Evolutionary conservation across 208 protist species (phyloP).

Genomic region (Trypanosoma conorhini): DNA sequence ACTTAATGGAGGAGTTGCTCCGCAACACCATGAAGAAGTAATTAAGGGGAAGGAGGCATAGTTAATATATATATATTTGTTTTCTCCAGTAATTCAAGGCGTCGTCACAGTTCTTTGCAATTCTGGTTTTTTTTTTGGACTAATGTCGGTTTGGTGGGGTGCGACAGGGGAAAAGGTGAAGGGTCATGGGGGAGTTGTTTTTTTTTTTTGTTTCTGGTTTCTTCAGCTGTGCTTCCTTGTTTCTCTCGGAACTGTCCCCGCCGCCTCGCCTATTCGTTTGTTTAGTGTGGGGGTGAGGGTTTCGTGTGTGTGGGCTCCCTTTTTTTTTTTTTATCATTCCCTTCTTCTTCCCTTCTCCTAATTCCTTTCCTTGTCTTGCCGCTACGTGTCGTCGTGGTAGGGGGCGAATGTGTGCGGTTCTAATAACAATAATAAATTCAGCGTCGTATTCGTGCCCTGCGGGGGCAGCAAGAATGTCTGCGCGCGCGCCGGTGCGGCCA

Average conservation of each 20-base stretch:
- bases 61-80: background rate
- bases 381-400: background rate
- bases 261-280: no score
- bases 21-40: background rate
- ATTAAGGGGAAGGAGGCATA: background rate
- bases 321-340: no score
- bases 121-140: slow-evolving; percentile 13
- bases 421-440: background rate
- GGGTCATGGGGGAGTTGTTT: background rate
- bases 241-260: no score
- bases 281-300: no score
- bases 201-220: slow-evolving; percentile 13
- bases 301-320: no score
- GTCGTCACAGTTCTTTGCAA: slow-evolving; percentile 24
- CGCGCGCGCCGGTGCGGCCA: background rate
- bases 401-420: background rate
- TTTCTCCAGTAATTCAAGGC: background rate
- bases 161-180: no score
- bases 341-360: background rate
- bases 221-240: no score
- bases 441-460: background rate
- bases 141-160: no score
- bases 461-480: background rate
- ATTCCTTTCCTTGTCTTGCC: background rate
- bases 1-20: background rate